Conservation (phyloP, 768 basidiomycete species). For the Pleurotus sapidus region DNA sequence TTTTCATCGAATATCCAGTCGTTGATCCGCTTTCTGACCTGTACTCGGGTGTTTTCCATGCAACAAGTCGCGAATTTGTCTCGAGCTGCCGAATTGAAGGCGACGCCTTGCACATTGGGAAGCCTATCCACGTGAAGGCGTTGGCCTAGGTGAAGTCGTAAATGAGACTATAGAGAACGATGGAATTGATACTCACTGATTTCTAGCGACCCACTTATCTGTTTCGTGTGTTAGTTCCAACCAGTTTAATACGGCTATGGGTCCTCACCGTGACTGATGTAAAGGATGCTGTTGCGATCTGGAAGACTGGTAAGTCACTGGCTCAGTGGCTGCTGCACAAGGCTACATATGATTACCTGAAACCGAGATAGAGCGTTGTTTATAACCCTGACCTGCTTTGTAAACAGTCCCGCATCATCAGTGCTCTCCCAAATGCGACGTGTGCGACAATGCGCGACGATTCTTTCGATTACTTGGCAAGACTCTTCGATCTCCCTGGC, state of each 20-base stretch:
- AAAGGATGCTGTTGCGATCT: neutral
- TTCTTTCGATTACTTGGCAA: neutral
- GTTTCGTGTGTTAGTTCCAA: neutral
- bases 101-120: neutral
- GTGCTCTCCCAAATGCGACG: neutral
- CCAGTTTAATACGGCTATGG: neutral
- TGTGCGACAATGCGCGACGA: constrained; percentile 3
- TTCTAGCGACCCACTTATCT: neutral
- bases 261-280: neutral
- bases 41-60: neutral
- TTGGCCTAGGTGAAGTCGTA: neutral
- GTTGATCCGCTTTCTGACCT: neutral
- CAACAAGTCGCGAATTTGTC: neutral
- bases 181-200: neutral
- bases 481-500: neutral
- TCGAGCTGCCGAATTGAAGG: neutral
- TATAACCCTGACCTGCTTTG: neutral
- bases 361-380: neutral
- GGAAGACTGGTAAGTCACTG: no score
- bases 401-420: constrained; percentile 2
- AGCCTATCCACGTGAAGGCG: neutral
- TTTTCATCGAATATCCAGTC: neutral
- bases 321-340: no score
- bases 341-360: neutral
- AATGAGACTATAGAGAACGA: neutral